These are phyloP conservation scores for Cladosporium oxysporum DNA, from an alignment of 2,329 filamentous ascomycete genomes.

Conservation along the genomic window DNA sequence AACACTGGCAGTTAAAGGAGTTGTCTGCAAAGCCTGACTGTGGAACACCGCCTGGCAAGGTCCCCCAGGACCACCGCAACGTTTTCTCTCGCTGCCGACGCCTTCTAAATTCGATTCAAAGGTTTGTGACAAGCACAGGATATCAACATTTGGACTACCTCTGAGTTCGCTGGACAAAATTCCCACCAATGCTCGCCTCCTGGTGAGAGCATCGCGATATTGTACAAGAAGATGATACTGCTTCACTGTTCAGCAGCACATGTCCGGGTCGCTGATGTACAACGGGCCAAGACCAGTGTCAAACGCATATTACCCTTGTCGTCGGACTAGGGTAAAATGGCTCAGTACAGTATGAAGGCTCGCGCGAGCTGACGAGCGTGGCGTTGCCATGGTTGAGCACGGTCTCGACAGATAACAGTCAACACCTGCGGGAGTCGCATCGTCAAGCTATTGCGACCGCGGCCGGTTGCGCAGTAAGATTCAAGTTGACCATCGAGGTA, in stretches of 20 bases:
- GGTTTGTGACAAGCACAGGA: too few species aligned
- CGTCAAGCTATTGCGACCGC: neutral
- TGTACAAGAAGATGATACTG: neutral
- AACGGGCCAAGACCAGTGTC: neutral
- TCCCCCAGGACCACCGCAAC: neutral
- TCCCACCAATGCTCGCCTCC: too few species aligned
- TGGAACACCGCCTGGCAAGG: neutral
- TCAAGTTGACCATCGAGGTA: too few species aligned
- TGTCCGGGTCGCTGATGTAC: neutral
- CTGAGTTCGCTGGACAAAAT: too few species aligned
- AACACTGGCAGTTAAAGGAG: neutral
- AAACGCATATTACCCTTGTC: neutral
- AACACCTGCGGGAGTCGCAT: neutral
- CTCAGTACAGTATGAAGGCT: neutral
- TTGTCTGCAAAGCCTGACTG: neutral
- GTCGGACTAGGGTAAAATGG: neutral
- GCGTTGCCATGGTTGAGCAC: neutral
- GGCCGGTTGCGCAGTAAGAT: too few species aligned
- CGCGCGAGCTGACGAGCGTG: neutral
- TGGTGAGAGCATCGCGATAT: neutral
- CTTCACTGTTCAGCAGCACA: neutral
- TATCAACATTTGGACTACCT: too few species aligned
- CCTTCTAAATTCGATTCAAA: neutral
- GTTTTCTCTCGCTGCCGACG: neutral
- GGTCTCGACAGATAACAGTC: neutral